Base-by-base conservation (phyloP, 169 alveolate genomes). In the Eimeria sp. region DNA sequence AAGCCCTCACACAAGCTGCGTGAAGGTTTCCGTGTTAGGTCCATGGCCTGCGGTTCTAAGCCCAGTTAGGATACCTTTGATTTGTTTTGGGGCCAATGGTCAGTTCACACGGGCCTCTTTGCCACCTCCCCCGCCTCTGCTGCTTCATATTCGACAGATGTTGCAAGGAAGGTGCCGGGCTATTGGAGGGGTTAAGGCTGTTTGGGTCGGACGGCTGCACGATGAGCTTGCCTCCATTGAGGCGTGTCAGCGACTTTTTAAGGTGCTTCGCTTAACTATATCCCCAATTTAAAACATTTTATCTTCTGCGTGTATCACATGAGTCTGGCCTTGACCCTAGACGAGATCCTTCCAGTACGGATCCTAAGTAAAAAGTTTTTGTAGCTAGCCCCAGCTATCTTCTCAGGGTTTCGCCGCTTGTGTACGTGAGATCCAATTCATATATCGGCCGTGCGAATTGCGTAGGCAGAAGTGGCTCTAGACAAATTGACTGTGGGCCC, bases 151-250 rank as follows among this genome's bases (percentile, higher is more conserved):
- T 58, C 64, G 91, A 43, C 91, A 85, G 78, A 46, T 85, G 43
- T 78, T 85, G 54, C 91, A 58, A 37, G 91, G 91, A 85, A 40
- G 91, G 40, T 33, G 91, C 91, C 91, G 76, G 33, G 77, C 76
- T 25, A 85, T 85, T 23, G 91, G 76, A n/a, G 58, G 91, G 54
- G 77, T 85, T n/a, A 37, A 20, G n/a, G 91, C 91, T 33, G 43
- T 85, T n/a, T 85, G 91, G 91, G 91, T 52, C 25, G 91, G 91
- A 58, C 76, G 76, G 6, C 68, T 85, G 14, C 91, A 85, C 64
- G 91, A 85, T 58, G 91, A 85, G 43, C 76, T 85, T 52, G 49
- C 68, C 78, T 85, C 76, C 37, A 85, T 58, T 52, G 91, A 85
- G 58, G 91, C 77, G 33, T 85, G 91, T 16, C 71, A 85, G 56